Evolutionary conservation across 352 stramenopile species (phyloP).

Genomic region (Bremia lactucae): DNA sequence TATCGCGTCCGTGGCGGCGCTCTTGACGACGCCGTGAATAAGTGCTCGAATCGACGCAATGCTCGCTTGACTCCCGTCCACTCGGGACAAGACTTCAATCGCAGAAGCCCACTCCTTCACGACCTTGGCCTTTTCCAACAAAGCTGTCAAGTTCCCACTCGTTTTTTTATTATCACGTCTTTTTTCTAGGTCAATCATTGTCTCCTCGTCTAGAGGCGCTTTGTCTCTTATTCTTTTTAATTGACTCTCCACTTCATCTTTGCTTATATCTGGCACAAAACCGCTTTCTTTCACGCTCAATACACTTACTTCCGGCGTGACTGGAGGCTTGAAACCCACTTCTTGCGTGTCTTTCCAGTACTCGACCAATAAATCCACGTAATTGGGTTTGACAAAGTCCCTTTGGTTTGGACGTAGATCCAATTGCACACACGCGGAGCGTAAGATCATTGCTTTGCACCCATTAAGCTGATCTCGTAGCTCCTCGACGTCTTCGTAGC

Average conservation of each 20-base stretch:
- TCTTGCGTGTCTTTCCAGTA: slow-evolving; percentile 11
- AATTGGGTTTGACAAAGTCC: slow-evolving; percentile 8
- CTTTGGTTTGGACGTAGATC: slow-evolving; percentile 12
- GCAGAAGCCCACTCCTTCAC: slow-evolving; percentile 22
- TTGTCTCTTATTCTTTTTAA: slow-evolving; percentile 1
- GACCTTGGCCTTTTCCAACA: slow-evolving; percentile 19
- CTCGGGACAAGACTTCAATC: slow-evolving; percentile 17
- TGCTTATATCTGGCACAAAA: background rate
- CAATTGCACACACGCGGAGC: slow-evolving; percentile 11
- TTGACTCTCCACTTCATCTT: background rate
- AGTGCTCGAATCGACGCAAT: slow-evolving; percentile 14
- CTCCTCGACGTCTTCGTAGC: slow-evolving; percentile 4
- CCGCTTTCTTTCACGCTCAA: background rate
- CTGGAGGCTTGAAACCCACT: background rate
- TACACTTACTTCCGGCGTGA: too few relatives aligned
- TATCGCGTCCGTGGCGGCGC: slow-evolving; percentile 6
- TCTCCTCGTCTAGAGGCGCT: background rate
- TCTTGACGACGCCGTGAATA: slow-evolving; percentile 15
- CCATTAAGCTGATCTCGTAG: slow-evolving; percentile 7
- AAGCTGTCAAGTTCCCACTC: background rate
- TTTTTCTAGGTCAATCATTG: slow-evolving; percentile 6
- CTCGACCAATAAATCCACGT: slow-evolving; percentile 6
- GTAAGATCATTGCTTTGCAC: slow-evolving; percentile 8
- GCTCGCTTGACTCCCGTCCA: slow-evolving; percentile 17
- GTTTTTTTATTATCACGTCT: background rate